phyloP scores from a whole-genome alignment of 2,329 filamentous ascomycete species.

The Colletotrichum endophyticum region DNA sequence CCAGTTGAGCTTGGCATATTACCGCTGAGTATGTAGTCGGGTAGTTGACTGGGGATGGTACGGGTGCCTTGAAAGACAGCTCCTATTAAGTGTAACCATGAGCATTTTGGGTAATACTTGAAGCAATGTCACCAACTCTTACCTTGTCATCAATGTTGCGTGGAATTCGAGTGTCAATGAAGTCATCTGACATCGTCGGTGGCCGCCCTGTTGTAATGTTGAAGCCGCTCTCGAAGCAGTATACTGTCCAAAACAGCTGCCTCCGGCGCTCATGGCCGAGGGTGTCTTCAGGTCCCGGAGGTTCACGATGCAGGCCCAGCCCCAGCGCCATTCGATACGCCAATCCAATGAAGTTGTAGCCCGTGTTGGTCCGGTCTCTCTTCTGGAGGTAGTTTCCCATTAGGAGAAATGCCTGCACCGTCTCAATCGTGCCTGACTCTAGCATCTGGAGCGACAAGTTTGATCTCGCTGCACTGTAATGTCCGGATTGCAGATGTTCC shows the following conservation, averaged over 20 bases:
- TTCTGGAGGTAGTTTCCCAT: constrained; percentile 56
- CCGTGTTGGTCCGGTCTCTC: constrained; percentile 54
- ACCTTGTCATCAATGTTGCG: constrained; percentile 49
- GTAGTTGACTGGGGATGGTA: constrained; percentile 29
- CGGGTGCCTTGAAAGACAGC: constrained; percentile 2
- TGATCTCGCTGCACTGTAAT: constrained; percentile 33
- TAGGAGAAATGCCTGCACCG: constrained; percentile 50
- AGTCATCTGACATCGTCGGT: constrained; percentile 42
- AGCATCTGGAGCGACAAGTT: constrained; percentile 46
- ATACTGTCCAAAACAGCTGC: constrained; percentile 42
- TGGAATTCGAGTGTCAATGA: constrained; percentile 46
- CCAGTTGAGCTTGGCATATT: constrained; percentile 44
- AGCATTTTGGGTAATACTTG: background rate
- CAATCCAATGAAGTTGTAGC: constrained; percentile 57
- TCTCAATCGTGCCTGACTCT: constrained; percentile 47
- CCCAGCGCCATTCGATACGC: constrained; percentile 55
- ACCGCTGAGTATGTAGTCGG: constrained; percentile 45
- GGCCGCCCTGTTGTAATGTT: constrained; percentile 53
- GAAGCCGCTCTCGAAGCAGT: constrained; percentile 51
- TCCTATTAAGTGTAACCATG: background rate
- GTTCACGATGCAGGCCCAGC: constrained; percentile 54
- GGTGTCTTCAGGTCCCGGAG: constrained; percentile 34
- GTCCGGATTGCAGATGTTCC: constrained; percentile 1
- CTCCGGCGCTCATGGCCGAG: constrained; percentile 38
- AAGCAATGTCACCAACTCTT: background rate